Conservation (phyloP, 1,139 yeast species). For the Kodamaea sp. region DNA sequence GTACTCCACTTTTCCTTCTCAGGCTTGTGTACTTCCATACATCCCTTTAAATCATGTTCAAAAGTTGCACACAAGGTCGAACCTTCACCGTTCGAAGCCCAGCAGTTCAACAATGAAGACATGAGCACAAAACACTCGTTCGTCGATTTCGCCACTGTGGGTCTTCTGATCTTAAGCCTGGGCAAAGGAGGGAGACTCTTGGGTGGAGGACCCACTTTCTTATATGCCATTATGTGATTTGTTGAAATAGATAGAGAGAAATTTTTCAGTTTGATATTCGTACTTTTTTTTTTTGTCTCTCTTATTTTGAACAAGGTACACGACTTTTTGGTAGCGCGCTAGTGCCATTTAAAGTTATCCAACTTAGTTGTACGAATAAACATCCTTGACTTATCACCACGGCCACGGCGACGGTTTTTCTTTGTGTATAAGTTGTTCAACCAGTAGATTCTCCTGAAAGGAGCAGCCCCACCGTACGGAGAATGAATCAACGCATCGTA, state of each 20-base stretch:
- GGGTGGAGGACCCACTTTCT: conserved; percentile 28
- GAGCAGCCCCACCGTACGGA: conserved; percentile 22
- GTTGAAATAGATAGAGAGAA: conserved; percentile 1
- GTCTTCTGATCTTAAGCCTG: conserved; percentile 66
- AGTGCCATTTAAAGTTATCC: conserved; percentile 8
- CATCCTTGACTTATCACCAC: conserved; percentile 4
- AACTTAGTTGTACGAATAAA: conserved; percentile 3
- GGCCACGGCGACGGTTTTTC: conserved; percentile 3
- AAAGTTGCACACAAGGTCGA: conserved; percentile 59
- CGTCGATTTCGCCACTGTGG: conserved; percentile 52
- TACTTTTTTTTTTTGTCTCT: conserved; percentile 1
- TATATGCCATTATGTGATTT: conserved; percentile 25
- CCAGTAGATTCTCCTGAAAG: conserved; percentile 38
- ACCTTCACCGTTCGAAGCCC: conserved; percentile 95
- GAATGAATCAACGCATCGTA: conserved; percentile 28
- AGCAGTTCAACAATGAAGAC: conserved; percentile 85
- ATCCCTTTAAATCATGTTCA: conserved; percentile 49
- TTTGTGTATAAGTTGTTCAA: conserved; percentile 15
- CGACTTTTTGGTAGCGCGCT: conserved; percentile 1
- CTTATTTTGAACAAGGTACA: not conserved
- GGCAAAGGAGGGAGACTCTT: conserved; percentile 69
- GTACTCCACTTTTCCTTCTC: conserved; percentile 46
- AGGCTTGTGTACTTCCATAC: conserved; percentile 48
- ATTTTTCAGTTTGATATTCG: not conserved
- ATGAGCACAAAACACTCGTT: conserved; percentile 77